These are phyloP conservation scores for Davidsoniella neocaledoniae DNA, from an alignment of 2,329 filamentous ascomycete genomes.

Conservation along the genomic window DNA sequence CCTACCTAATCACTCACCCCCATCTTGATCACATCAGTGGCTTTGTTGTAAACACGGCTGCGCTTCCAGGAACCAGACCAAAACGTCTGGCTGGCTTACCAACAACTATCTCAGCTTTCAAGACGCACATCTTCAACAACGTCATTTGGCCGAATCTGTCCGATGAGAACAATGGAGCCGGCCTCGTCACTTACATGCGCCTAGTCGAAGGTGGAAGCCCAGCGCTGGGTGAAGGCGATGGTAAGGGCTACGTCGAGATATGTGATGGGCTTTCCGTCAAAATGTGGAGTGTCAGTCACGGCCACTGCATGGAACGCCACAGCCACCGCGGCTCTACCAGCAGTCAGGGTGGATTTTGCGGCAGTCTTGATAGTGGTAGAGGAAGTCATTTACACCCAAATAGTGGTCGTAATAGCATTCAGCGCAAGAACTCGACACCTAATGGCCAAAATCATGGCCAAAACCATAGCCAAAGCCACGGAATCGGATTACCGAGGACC, in stretches of 20 bases:
- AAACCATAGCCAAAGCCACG: neutral
- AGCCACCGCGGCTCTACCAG: slow-evolving; percentile 42
- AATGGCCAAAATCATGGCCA: slow-evolving; percentile 10
- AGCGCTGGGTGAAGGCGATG: slow-evolving; percentile 63
- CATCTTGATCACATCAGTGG: slow-evolving; percentile 89
- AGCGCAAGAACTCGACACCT: slow-evolving; percentile 7
- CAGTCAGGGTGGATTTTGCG: slow-evolving; percentile 31
- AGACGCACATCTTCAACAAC: slow-evolving; percentile 92
- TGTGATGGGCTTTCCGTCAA: slow-evolving; percentile 82
- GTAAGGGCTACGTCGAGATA: slow-evolving; percentile 71
- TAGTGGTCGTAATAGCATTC: slow-evolving; percentile 1
- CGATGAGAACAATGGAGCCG: slow-evolving; percentile 88
- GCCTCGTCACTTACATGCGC: slow-evolving; percentile 77
- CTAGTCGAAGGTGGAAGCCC: slow-evolving; percentile 79
- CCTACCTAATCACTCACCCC: slow-evolving; percentile 89
- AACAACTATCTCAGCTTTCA: slow-evolving; percentile 80
- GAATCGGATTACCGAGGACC: neutral
- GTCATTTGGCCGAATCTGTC: slow-evolving; percentile 95
- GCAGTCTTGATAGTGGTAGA: slow-evolving; percentile 29
- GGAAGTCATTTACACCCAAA: slow-evolving; percentile 16
- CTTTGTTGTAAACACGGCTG: slow-evolving; percentile 85
- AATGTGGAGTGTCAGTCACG: slow-evolving; percentile 75
- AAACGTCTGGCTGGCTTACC: slow-evolving; percentile 79
- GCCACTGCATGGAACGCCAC: slow-evolving; percentile 65
- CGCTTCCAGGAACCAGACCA: slow-evolving; percentile 60